phyloP scores from a whole-genome alignment of 148 eudicot genomes.

The Rhododendron ovatum region DNA sequence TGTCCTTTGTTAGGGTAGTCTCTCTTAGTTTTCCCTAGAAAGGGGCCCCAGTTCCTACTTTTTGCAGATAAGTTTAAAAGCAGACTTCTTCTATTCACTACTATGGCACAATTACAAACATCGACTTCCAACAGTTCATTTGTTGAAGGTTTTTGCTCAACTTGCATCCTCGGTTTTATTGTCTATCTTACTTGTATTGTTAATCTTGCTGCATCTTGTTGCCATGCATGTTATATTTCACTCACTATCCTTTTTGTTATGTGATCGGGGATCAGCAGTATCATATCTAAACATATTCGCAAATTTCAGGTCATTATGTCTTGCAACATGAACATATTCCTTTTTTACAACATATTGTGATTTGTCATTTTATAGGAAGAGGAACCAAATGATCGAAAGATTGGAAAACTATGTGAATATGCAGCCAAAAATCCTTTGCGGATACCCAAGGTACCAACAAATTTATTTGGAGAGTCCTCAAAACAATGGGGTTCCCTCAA shows the following conservation, averaged over 20 bases:
- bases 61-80: neutral
- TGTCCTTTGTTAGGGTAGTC: neutral
- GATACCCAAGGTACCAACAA: constrained; percentile 70
- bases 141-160: neutral
- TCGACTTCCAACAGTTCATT: neutral
- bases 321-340: neutral
- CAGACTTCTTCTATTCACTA: neutral
- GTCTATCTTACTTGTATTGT: neutral
- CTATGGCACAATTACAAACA: neutral
- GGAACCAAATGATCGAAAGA: constrained; percentile 81
- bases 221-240: neutral
- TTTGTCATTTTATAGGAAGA: constrained; percentile 52
- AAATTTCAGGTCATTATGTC: neutral
- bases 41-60: neutral
- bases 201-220: neutral
- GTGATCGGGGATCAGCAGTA: neutral
- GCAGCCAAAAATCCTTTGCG: constrained; percentile 93
- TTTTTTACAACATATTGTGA: neutral
- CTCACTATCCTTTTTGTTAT: neutral
- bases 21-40: neutral
- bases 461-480: neutral
- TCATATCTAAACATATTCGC: neutral
- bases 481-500: neutral
- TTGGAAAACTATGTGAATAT: constrained; percentile 92
- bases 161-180: neutral